These are phyloP conservation scores for Hydnomerulius pinastri DNA, from an alignment of 768 basidiomycete genomes.

Conservation along the genomic window DNA sequence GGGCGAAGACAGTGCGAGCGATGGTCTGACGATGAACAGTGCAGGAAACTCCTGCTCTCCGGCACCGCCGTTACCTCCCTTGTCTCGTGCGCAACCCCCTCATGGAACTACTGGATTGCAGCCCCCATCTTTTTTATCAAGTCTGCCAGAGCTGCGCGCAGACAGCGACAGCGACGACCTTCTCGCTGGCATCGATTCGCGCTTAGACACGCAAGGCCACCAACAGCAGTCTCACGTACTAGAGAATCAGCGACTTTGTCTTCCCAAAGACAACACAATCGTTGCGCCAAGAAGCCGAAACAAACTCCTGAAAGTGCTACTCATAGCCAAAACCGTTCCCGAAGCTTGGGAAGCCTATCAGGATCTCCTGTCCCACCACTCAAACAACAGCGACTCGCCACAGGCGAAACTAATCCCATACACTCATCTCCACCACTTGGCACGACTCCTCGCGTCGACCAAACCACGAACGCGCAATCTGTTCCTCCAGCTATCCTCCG, in stretches of 20 bases:
- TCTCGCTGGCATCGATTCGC: constrained; percentile 7
- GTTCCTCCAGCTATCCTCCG: constrained; percentile 69
- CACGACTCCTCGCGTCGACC: constrained; percentile 55
- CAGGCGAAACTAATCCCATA: constrained; percentile 26
- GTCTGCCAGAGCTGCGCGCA: neutral
- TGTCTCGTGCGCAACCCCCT: neutral
- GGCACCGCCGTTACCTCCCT: neutral
- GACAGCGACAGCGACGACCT: constrained; percentile 5
- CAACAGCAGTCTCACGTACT: neutral
- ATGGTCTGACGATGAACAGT: neutral
- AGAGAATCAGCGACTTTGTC: neutral
- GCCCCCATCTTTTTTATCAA: neutral
- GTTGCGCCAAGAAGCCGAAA: constrained; percentile 22
- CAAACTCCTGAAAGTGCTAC: constrained; percentile 34
- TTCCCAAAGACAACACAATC: constrained; percentile 5
- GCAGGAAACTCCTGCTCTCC: neutral
- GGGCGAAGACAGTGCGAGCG: neutral
- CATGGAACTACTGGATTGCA: neutral
- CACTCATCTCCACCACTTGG: constrained; percentile 59
- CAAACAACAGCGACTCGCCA: constrained; percentile 1
- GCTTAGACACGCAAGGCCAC: constrained; percentile 7
- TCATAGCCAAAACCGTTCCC: constrained; percentile 30
- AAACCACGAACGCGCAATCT: constrained; percentile 58
- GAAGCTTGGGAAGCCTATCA: constrained; percentile 49
- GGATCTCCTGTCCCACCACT: constrained; percentile 27